Conservation (phyloP, 192 early-diverging fungal species). For the Coemansia sp. region DNA sequence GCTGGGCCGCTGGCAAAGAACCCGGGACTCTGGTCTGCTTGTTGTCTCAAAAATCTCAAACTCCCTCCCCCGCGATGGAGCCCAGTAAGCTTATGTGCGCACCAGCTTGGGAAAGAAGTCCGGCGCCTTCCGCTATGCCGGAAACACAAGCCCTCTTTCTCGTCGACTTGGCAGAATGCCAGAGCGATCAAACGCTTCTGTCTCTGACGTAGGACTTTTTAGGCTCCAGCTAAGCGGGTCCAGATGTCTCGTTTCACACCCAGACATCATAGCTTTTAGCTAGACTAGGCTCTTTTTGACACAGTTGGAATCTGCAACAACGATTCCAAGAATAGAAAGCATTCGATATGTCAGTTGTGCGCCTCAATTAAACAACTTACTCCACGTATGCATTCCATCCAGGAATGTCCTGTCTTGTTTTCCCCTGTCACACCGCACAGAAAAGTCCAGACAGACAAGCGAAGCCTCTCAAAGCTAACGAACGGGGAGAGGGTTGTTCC, state of each 20-base stretch:
- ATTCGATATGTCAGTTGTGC: not conserved
- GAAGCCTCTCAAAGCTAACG: no score
- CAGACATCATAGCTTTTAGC: not conserved
- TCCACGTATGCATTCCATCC: not conserved
- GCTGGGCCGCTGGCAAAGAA: no score
- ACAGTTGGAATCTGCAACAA: not conserved
- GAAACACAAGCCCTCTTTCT: not conserved
- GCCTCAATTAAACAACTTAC: not conserved
- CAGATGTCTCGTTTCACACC: not conserved
- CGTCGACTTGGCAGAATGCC: no score
- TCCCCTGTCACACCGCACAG: no score
- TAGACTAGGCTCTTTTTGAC: not conserved
- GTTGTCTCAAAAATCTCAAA: constrained; percentile 5
- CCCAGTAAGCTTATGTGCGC: not conserved
- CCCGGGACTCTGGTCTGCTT: not conserved
- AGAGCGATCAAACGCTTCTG: no score
- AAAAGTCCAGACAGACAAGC: no score
- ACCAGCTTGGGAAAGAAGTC: no score
- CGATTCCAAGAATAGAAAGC: not conserved
- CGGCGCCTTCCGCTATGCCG: not conserved
- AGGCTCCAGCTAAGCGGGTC: not conserved
- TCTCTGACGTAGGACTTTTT: no score
- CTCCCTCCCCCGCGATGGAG: not conserved
- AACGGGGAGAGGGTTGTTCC: no score
- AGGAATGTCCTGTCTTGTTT: no score